Conservation (phyloP, 2,329 filamentous ascomycete species). For the Penicillium paneum region DNA sequence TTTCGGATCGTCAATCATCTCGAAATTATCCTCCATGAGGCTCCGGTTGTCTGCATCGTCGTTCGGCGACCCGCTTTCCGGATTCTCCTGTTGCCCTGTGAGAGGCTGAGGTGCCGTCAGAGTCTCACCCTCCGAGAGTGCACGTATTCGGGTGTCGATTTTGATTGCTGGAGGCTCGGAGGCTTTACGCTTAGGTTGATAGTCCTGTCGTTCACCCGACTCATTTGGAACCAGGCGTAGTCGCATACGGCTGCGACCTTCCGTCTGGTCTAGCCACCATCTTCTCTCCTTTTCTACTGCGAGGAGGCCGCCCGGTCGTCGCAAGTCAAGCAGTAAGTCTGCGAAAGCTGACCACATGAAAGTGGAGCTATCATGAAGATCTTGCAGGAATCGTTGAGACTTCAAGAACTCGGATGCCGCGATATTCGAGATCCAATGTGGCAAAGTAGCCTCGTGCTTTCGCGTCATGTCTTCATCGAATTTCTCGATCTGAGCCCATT, state of each 20-base stretch:
- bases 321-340: constrained; percentile 74
- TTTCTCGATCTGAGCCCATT: constrained; percentile 71
- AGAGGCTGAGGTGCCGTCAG: constrained; percentile 36
- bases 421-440: constrained; percentile 93
- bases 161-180: constrained; percentile 50
- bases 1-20: constrained; percentile 90
- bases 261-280: constrained; percentile 94
- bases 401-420: constrained; percentile 89
- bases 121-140: constrained; percentile 43
- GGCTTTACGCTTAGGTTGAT: constrained; percentile 78
- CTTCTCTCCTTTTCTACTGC: constrained; percentile 62
- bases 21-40: constrained; percentile 81
- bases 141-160: constrained; percentile 45
- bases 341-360: constrained; percentile 74
- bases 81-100: constrained; percentile 32
- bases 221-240: constrained; percentile 79
- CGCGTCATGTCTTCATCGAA: constrained; percentile 68
- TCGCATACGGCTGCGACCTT: constrained; percentile 93
- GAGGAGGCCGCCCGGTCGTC: constrained; percentile 77
- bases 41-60: constrained; percentile 38
- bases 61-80: constrained; percentile 30
- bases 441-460: constrained; percentile 82
- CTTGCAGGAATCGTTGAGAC: constrained; percentile 81
- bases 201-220: constrained; percentile 64
- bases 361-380: constrained; percentile 83